Evolutionary conservation across 2,329 filamentous ascomycete species (phyloP).

Genomic region (Lachnellula cervina): DNA sequence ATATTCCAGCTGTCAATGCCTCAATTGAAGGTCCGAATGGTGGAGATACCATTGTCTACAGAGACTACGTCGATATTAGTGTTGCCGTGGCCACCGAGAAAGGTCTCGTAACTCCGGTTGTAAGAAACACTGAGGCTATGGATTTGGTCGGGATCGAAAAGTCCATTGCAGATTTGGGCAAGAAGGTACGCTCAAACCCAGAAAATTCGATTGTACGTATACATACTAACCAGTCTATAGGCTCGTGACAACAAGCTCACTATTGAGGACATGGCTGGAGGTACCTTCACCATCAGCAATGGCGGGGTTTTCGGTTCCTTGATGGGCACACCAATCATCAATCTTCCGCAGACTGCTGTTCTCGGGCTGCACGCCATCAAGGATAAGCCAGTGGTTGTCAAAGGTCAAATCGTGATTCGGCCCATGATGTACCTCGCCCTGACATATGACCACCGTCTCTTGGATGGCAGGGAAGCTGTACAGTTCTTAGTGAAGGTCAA

Average conservation of each 20-base stretch:
- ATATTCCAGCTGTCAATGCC: conserved; percentile 91
- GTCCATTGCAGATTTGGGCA: conserved; percentile 86
- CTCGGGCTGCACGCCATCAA: conserved; percentile 95
- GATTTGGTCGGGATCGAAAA: conserved; percentile 87
- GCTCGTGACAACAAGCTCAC: conserved; percentile 94
- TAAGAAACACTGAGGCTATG: conserved; percentile 85
- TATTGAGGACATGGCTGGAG: conserved; percentile 98
- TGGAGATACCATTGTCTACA: conserved; percentile 96
- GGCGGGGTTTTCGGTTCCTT: conserved; percentile 94
- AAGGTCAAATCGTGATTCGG: conserved; percentile 90
- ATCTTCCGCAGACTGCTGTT: conserved; percentile 87
- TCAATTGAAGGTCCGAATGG: conserved; percentile 94
- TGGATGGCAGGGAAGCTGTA: conserved; percentile 92
- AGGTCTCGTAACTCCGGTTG: conserved; percentile 92
- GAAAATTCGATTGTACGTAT: background rate
- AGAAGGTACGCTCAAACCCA: conserved; percentile 62
- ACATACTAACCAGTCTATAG: conserved; percentile 38
- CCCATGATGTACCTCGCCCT: conserved; percentile 99
- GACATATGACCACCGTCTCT: conserved; percentile 93
- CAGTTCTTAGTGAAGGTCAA: conserved; percentile 97
- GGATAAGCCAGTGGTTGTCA: conserved; percentile 81
- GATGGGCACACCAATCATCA: conserved; percentile 98
- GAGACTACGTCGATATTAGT: conserved; percentile 96
- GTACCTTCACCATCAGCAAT: conserved; percentile 97
- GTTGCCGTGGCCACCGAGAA: conserved; percentile 97